A percentile compares a stretch with the other conserved stretches of the same genome.
phyloP scores from a whole-genome alignment of 805 yeast genomes.

The Pichia heedii region DNA sequence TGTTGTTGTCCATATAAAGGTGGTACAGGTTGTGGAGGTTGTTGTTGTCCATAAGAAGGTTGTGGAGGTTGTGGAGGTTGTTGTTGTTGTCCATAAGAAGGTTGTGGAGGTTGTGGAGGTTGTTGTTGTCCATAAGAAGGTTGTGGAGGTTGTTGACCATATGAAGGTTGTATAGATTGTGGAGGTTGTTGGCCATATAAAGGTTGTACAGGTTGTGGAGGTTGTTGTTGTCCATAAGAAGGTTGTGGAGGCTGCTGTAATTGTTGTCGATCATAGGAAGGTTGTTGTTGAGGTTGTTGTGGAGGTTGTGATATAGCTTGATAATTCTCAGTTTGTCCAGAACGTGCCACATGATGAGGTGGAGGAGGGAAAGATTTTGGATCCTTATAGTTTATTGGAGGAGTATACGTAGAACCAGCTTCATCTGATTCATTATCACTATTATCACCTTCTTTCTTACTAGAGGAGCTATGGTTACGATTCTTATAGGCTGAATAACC shows the following conservation, averaged over 20 bases:
- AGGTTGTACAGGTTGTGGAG: slow-evolving; percentile 11
- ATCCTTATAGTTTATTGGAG: slow-evolving; percentile 13
- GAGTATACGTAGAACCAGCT: slow-evolving; percentile 10
- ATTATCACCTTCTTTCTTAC: slow-evolving; percentile 9
- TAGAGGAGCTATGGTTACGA: slow-evolving; percentile 21
- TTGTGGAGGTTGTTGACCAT: slow-evolving; percentile 2
- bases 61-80: slow-evolving; percentile 9
- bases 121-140: too few relatives aligned
- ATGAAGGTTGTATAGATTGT: background rate
- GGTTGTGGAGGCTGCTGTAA: slow-evolving; percentile 2
- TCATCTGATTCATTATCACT: background rate
- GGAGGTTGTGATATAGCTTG: slow-evolving; percentile 8
- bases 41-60: background rate
- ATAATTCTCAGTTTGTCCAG: slow-evolving; percentile 11
- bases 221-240: background rate
- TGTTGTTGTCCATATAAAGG: slow-evolving; percentile 7
- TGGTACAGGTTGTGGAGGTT: too few relatives aligned
- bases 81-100: slow-evolving; percentile 9
- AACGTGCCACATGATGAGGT: slow-evolving; percentile 11
- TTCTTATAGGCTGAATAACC: slow-evolving; percentile 39
- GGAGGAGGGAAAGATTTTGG: slow-evolving; percentile 16
- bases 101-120: slow-evolving; percentile 14
- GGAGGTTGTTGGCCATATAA: slow-evolving; percentile 4
- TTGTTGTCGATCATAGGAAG: slow-evolving; percentile 1
- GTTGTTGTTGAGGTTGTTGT: background rate